Evolutionary conservation across 225 moss, liverwort and hornwort genomes (phyloP).

Genomic region (Polytrichum formosum): DNA sequence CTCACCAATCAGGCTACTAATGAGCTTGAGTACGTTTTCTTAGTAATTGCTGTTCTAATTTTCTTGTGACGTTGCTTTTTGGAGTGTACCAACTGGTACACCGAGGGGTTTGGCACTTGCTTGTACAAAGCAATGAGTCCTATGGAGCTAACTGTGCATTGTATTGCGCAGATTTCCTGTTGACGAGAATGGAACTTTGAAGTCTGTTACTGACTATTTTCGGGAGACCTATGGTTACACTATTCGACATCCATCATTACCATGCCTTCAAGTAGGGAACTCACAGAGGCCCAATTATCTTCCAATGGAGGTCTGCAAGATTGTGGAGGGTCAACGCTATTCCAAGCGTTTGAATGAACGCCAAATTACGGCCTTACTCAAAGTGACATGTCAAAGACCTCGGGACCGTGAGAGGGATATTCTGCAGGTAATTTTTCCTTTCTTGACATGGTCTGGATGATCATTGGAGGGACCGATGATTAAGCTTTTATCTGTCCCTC

Average conservation of each 20-base stretch:
- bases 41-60: no score
- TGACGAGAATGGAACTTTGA: conserved; percentile 77
- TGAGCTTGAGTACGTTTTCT: conserved; percentile 60
- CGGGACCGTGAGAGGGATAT: conserved; percentile 81
- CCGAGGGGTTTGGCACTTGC: not conserved
- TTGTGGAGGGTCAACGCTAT: conserved; percentile 88
- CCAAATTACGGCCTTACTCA: conserved; percentile 77
- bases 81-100: not conserved
- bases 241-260: conserved; percentile 63
- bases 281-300: conserved; percentile 81
- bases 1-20: conserved; percentile 78
- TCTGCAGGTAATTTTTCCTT: conserved; percentile 41
- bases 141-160: not conserved
- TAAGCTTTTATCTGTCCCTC: not conserved
- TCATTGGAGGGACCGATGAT: no score
- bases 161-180: conserved; percentile 67
- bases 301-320: conserved; percentile 97
- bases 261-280: conserved; percentile 89
- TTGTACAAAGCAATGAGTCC: not conserved
- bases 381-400: conserved; percentile 88
- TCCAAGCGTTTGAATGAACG: conserved; percentile 78
- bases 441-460: no score
- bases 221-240: conserved; percentile 77
- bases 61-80: not conserved
- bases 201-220: conserved; percentile 87